phyloP scores from a whole-genome alignment of 1,284 basidiomycete genomes.

The Kalmanozyma brasiliensis region DNA sequence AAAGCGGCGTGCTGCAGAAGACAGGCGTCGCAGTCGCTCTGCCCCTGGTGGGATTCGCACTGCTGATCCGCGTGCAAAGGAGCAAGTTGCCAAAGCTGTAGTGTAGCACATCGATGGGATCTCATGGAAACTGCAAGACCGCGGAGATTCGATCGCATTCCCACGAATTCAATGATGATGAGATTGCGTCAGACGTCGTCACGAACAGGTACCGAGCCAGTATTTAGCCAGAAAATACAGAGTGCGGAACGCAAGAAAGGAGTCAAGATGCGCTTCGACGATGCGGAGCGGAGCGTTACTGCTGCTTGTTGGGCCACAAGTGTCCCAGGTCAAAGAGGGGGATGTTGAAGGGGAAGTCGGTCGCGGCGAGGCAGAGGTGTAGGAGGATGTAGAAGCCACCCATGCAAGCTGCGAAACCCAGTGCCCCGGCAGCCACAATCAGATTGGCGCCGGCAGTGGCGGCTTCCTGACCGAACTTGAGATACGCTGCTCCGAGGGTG shows the following conservation, averaged over 20 bases:
- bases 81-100: constrained; percentile 47
- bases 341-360: constrained; percentile 53
- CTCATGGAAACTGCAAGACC: too few relatives aligned
- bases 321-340: constrained; percentile 43
- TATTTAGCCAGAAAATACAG: too few relatives aligned
- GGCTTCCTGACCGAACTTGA: constrained; percentile 30
- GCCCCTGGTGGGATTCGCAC: not conserved
- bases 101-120: not conserved
- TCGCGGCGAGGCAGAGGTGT: constrained; percentile 45
- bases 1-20: constrained; percentile 12
- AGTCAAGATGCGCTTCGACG: too few relatives aligned
- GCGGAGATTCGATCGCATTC: too few relatives aligned
- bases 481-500: constrained; percentile 39
- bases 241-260: too few relatives aligned
- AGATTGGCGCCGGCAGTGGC: constrained; percentile 17
- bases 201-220: too few relatives aligned
- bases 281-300: not conserved
- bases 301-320: constrained; percentile 26
- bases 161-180: too few relatives aligned
- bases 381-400: constrained; percentile 49
- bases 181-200: too few relatives aligned
- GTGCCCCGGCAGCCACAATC: constrained; percentile 38
- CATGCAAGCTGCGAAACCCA: constrained; percentile 49
- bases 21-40: constrained; percentile 11
- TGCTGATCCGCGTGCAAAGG: constrained; percentile 21